Evolutionary conservation across 108 stramenopile genomes (phyloP).

Genomic region (Fistulifera pelliculosa): DNA sequence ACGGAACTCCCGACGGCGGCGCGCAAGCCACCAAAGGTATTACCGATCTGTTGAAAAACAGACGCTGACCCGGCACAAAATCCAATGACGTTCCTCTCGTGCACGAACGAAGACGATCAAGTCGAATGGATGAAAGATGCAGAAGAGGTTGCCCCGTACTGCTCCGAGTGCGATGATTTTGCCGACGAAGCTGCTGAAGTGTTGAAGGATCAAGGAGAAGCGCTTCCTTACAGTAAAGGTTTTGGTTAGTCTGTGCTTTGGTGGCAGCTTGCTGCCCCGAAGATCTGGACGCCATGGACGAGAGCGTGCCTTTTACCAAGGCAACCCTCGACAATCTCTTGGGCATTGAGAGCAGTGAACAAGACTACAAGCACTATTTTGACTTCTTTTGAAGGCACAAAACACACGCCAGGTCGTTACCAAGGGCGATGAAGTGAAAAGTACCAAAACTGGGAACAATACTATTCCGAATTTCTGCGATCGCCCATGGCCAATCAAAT

Average conservation of each 20-base stretch:
- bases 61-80: slow-evolving; percentile 26
- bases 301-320: slow-evolving; percentile 48
- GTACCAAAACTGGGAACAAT: slow-evolving; percentile 16
- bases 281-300: slow-evolving; percentile 59
- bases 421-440: slow-evolving; percentile 22
- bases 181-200: slow-evolving; percentile 36
- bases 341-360: slow-evolving; percentile 25
- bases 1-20: slow-evolving; percentile 43
- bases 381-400: slow-evolving; percentile 26
- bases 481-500: slow-evolving; percentile 26
- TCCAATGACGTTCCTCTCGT: slow-evolving; percentile 39
- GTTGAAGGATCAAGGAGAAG: slow-evolving; percentile 36
- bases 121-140: slow-evolving; percentile 58
- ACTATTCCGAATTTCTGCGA: slow-evolving; percentile 20
- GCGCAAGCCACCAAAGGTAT: slow-evolving; percentile 24
- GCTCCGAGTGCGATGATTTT: slow-evolving; percentile 42
- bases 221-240: slow-evolving; percentile 42
- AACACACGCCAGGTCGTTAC: slow-evolving; percentile 10
- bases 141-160: slow-evolving; percentile 39
- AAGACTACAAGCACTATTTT: slow-evolving; percentile 40
- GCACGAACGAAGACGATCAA: slow-evolving; percentile 43
- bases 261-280: slow-evolving; percentile 43
- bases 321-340: slow-evolving; percentile 37
- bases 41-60: slow-evolving; percentile 22
- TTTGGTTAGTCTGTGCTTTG: slow-evolving; percentile 35